A percentile compares a stretch with the other conserved stretches of the same genome.
Evolutionary conservation across 2,329 filamentous ascomycete species (phyloP).

Genomic region (Aspergillus arachidicola): DNA sequence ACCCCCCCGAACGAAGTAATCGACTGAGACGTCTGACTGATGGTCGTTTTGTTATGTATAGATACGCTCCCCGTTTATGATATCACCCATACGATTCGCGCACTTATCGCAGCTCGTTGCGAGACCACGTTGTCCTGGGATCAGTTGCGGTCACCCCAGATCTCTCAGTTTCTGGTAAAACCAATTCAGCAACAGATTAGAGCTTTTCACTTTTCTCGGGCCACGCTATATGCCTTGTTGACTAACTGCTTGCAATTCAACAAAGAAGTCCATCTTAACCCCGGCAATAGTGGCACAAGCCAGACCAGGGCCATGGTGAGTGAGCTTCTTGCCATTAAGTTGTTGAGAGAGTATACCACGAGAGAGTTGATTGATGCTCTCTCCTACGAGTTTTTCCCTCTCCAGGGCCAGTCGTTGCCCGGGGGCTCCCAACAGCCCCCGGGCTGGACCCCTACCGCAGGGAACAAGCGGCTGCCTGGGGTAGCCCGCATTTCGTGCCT

Average conservation of each 20-base stretch:
- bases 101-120: slow-evolving; percentile 79
- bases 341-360: slow-evolving; percentile 86
- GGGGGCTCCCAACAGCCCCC: slow-evolving; percentile 36
- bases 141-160: slow-evolving; percentile 90
- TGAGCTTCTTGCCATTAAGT: slow-evolving; percentile 84
- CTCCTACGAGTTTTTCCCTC: slow-evolving; percentile 91
- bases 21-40: not conserved
- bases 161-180: slow-evolving; percentile 93
- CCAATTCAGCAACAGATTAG: slow-evolving; percentile 91
- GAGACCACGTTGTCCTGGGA: slow-evolving; percentile 95
- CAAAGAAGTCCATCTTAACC: slow-evolving; percentile 81
- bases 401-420: slow-evolving; percentile 70
- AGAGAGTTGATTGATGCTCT: slow-evolving; percentile 90
- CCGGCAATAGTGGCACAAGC: slow-evolving; percentile 81
- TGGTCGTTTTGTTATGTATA: slow-evolving; percentile 38
- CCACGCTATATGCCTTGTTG: slow-evolving; percentile 85
- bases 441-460: slow-evolving; percentile 38
- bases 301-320: slow-evolving; percentile 84
- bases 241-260: slow-evolving; percentile 92
- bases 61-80: slow-evolving; percentile 87
- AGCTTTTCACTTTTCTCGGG: slow-evolving; percentile 78
- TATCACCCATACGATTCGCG: slow-evolving; percentile 85
- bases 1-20: not conserved
- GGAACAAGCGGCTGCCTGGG: slow-evolving; percentile 53
- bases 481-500: slow-evolving; percentile 83